A percentile compares a stretch with the other conserved stretches of the same genome.
These are phyloP conservation scores for Backusella circina DNA, from an alignment of 192 early-diverging fungal species.

Conservation along the genomic window DNA sequence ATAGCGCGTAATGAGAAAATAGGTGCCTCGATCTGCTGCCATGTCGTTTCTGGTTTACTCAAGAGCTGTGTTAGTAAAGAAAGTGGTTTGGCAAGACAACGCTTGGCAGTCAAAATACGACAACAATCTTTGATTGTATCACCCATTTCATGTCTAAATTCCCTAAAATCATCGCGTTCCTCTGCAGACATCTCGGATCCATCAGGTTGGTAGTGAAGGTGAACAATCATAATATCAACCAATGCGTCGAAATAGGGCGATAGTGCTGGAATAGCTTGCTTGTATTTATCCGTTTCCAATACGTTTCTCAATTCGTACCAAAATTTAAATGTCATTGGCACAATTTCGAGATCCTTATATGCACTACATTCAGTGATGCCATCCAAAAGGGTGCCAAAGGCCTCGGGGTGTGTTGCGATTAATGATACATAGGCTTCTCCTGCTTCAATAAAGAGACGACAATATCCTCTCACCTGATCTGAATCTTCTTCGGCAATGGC, in stretches of 20 bases:
- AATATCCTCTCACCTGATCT: conserved; percentile 77
- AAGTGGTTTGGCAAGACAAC: conserved; percentile 68
- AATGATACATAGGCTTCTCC: conserved; percentile 82
- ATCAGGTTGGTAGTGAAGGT: conserved; percentile 85
- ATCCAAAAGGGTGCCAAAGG: conserved; percentile 72
- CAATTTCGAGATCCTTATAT: conserved; percentile 79
- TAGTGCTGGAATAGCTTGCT: conserved; percentile 52
- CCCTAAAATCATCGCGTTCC: conserved; percentile 95
- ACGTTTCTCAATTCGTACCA: conserved; percentile 82
- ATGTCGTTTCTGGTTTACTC: conserved; percentile 41
- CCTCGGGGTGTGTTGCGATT: conserved; percentile 63
- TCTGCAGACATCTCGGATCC: conserved; percentile 67
- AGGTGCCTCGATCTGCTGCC: conserved; percentile 95
- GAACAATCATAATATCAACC: conserved; percentile 81
- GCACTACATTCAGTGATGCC: conserved; percentile 82
- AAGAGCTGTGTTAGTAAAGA: conserved; percentile 44
- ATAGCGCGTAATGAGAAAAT: conserved; percentile 92
- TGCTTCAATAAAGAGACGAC: conserved; percentile 86
- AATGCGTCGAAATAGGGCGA: conserved; percentile 60
- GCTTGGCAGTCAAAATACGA: conserved; percentile 70
- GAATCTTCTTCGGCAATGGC: conserved; percentile 67
- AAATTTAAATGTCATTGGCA: conserved; percentile 86
- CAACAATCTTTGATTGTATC: conserved; percentile 97
- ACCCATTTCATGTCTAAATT: conserved; percentile 95
- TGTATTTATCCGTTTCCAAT: conserved; percentile 43